Percentiles rank a stretch among this genome's conserved stretches.
These are phyloP conservation scores for Cubamyces lactineus DNA, from an alignment of 768 basidiomycete species.

Conservation along the genomic window DNA sequence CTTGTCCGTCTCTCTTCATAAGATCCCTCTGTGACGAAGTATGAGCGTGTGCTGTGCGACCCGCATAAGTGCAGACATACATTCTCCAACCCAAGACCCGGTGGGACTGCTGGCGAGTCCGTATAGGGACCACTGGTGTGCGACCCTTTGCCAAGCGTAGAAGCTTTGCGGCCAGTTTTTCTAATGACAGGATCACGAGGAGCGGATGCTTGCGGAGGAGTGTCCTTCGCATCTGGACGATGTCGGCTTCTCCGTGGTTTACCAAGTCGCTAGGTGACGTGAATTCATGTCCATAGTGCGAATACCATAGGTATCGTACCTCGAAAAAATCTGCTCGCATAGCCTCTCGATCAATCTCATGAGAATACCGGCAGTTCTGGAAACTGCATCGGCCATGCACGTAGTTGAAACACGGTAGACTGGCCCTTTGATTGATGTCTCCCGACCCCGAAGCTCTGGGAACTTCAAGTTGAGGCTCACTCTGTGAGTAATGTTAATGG, in stretches of 20 bases:
- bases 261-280: too few relatives aligned
- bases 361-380: conserved; percentile 15
- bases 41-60: not conserved
- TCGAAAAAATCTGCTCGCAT: not conserved
- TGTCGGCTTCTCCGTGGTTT: too few relatives aligned
- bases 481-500: not conserved
- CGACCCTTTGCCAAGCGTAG: not conserved
- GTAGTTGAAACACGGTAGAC: conserved; percentile 7
- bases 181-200: too few relatives aligned
- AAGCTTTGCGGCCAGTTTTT: too few relatives aligned
- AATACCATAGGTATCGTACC: not conserved
- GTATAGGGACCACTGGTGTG: too few relatives aligned
- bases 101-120: conserved; percentile 22
- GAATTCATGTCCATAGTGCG: not conserved
- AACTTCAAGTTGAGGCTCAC: not conserved
- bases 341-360: conserved; percentile 5
- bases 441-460: not conserved
- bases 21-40: not conserved
- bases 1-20: not conserved
- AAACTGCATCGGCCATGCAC: conserved; percentile 10
- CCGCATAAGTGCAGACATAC: conserved; percentile 9
- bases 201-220: too few relatives aligned
- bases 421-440: not conserved
- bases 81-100: conserved; percentile 29
- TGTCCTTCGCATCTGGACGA: too few relatives aligned